phyloP scores from a whole-genome alignment of 2,329 filamentous ascomycete genomes.

The Cladosporium oxysporum region DNA sequence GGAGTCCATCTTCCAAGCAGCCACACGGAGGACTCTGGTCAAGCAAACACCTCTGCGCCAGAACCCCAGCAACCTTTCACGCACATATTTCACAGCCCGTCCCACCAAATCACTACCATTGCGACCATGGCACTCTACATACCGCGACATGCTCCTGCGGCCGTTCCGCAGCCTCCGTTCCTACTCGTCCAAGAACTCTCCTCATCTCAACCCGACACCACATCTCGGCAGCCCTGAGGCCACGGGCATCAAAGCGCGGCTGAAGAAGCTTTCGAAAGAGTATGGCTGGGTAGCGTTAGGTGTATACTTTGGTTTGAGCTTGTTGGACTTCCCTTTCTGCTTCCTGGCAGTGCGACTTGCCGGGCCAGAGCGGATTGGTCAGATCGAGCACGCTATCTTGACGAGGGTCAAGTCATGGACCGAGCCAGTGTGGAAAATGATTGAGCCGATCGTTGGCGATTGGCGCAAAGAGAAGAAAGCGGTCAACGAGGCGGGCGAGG shows the following conservation, averaged over 20 bases:
- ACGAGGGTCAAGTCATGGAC: constrained; percentile 4
- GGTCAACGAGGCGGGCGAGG: constrained; percentile 48
- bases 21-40: constrained; percentile 10
- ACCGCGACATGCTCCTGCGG: constrained; percentile 22
- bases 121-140: constrained; percentile 17
- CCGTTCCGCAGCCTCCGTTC: constrained; percentile 35
- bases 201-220: constrained; percentile 38
- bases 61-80: constrained; percentile 6
- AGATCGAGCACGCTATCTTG: constrained; percentile 68
- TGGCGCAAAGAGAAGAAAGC: constrained; percentile 35
- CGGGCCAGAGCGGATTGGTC: constrained; percentile 83
- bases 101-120: constrained; percentile 1
- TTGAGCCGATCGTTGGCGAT: constrained; percentile 11
- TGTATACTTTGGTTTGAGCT: constrained; percentile 82
- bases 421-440: constrained; percentile 12
- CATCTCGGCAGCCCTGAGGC: constrained; percentile 33
- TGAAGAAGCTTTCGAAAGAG: constrained; percentile 84
- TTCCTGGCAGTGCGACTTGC: constrained; percentile 82
- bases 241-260: constrained; percentile 57
- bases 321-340: constrained; percentile 91
- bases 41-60: constrained; percentile 18
- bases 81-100: constrained; percentile 18
- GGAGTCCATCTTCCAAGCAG: constrained; percentile 15
- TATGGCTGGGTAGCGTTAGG: constrained; percentile 93
- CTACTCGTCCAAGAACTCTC: constrained; percentile 28